These are phyloP conservation scores for Wallacemonas sp. DNA, from an alignment of 208 protist genomes.

Conservation along the genomic window DNA sequence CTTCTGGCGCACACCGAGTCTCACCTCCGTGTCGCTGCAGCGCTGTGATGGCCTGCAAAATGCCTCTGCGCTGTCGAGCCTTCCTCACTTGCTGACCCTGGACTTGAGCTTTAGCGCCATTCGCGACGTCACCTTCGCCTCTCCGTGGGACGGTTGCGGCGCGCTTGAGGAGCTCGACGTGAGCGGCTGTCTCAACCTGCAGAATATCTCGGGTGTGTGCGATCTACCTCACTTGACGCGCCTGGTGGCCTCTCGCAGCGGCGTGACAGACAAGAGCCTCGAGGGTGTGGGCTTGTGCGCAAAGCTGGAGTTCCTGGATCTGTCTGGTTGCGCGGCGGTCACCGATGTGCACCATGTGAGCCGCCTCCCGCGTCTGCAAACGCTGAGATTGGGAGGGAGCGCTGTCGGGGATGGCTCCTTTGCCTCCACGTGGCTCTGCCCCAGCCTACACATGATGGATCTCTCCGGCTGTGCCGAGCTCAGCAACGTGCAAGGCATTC, in stretches of 20 bases:
- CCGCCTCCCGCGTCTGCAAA: conserved; percentile 21
- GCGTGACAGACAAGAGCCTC: conserved; percentile 30
- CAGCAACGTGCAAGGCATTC: conserved; percentile 3
- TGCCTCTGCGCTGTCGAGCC: conserved; percentile 11
- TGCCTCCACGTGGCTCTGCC: conserved; percentile 22
- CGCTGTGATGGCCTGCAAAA: conserved; percentile 10
- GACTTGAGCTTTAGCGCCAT: conserved; percentile 9
- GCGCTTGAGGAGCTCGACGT: conserved; percentile 15
- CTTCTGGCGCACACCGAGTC: conserved; percentile 13
- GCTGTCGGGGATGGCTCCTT: conserved; percentile 7
- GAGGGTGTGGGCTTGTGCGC: conserved; percentile 26
- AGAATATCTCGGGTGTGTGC: conserved; percentile 2
- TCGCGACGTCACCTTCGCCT: conserved; percentile 12
- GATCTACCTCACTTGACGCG: conserved; percentile 11
- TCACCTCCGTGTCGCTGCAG: conserved; percentile 12
- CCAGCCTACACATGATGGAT: conserved; percentile 26
- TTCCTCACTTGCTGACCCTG: conserved; percentile 20
- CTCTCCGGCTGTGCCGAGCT: conserved; percentile 13
- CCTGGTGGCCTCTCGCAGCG: conserved; percentile 24
- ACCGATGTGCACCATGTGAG: conserved; percentile 27
- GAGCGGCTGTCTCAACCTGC: conserved; percentile 5
- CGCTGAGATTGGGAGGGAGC: not conserved
- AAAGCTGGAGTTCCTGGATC: conserved; percentile 33
- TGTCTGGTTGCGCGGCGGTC: conserved; percentile 31
- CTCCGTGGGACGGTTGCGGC: conserved; percentile 10